phyloP scores from a whole-genome alignment of 148 eudicot genomes.

The Silene uniflora region DNA sequence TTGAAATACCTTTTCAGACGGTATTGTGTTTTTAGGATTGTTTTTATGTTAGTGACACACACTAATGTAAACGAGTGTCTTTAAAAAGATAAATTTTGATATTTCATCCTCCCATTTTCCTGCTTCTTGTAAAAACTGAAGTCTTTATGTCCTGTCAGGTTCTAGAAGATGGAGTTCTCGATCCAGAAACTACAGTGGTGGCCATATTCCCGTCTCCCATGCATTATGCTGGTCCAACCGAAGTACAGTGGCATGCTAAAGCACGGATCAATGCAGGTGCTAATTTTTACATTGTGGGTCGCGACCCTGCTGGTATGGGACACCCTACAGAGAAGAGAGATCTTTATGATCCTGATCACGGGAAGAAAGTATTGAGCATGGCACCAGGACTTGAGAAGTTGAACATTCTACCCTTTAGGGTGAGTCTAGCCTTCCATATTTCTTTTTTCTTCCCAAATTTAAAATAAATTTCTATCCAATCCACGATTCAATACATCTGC shows the following conservation, averaged over 20 bases:
- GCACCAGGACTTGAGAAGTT: conserved; percentile 82
- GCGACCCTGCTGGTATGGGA: conserved; percentile 92
- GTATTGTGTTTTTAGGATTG: too few relatives aligned
- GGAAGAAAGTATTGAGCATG: conserved; percentile 87
- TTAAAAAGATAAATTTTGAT: background rate
- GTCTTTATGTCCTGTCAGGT: conserved; percentile 33
- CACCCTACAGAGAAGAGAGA: conserved; percentile 84
- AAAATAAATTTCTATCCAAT: background rate
- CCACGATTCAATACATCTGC: conserved; percentile 4
- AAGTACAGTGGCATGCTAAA: conserved; percentile 96
- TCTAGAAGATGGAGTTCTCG: conserved; percentile 81
- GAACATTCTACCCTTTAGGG: conserved; percentile 80
- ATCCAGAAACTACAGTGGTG: conserved; percentile 81
- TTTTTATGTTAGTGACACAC: background rate
- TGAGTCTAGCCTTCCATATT: conserved; percentile 24
- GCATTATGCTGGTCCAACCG: conserved; percentile 95
- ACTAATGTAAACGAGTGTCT: background rate
- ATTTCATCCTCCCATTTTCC: background rate
- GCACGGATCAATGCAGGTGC: conserved; percentile 91
- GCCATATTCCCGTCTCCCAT: conserved; percentile 87
- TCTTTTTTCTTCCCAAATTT: background rate
- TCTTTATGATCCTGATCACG: conserved; percentile 86
- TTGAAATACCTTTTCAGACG: too few relatives aligned
- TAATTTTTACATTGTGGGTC: conserved; percentile 84
- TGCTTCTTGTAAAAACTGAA: background rate